Conservation (phyloP, 2,329 filamentous ascomycete genomes). For the Ascochyta clinopodiicola region DNA sequence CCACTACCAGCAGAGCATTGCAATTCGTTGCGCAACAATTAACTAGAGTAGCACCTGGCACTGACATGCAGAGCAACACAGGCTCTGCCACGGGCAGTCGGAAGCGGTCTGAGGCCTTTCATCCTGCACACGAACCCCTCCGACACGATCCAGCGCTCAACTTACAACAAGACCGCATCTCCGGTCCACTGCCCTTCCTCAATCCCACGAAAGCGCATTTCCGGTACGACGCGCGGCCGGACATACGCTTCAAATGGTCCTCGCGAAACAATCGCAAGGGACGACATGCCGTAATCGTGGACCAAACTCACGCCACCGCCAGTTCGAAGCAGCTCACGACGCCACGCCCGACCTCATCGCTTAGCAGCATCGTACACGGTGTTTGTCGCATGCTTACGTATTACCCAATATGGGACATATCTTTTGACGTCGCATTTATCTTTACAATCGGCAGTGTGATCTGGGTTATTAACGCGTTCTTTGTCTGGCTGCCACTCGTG, state of each 20-base stretch:
- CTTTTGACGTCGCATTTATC: conserved; percentile 60
- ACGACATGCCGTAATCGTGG: conserved; percentile 47
- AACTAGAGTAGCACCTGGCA: neutral
- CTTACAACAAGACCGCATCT: conserved; percentile 30
- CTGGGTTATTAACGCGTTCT: conserved; percentile 65
- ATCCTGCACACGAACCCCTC: conserved; percentile 35
- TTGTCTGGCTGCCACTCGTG: conserved; percentile 66
- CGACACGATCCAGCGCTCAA: conserved; percentile 25
- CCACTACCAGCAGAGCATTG: neutral
- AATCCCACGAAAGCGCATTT: conserved; percentile 54
- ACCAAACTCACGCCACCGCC: conserved; percentile 13
- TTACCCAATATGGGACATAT: conserved; percentile 64
- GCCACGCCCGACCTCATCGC: conserved; percentile 45
- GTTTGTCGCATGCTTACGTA: conserved; percentile 58
- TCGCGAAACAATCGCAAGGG: conserved; percentile 55
- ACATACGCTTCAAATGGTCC: conserved; percentile 48
- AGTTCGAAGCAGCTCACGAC: conserved; percentile 28
- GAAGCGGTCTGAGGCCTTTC: conserved; percentile 26
- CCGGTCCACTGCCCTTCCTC: conserved; percentile 56
- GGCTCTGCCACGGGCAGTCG: neutral
- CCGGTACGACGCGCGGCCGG: conserved; percentile 34
- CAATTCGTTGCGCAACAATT: neutral
- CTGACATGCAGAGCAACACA: conserved; percentile 29
- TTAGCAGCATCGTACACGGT: conserved; percentile 41
- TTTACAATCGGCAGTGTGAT: conserved; percentile 60